phyloP scores from a whole-genome alignment of 768 basidiomycete species.

The Melanogaster broomeanus region DNA sequence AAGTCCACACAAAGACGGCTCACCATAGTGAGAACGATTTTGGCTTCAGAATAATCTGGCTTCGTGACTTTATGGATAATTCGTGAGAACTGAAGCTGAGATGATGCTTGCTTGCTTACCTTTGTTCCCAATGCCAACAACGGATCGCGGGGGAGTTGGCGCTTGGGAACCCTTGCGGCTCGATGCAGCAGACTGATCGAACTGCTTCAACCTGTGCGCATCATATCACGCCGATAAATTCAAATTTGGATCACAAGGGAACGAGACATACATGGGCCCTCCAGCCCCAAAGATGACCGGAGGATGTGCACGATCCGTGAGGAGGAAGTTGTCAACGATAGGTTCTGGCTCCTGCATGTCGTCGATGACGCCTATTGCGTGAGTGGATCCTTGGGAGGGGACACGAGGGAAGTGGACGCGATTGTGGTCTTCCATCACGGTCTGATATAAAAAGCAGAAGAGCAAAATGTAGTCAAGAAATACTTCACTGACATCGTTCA shows the following conservation, averaged over 20 bases:
- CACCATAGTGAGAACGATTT: conserved; percentile 98
- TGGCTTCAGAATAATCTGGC: conserved; percentile 97
- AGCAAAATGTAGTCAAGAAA: no score
- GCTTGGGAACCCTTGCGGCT: conserved; percentile 74
- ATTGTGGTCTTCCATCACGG: conserved; percentile 17
- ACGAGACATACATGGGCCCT: conserved; percentile 62
- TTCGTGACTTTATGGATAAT: conserved; percentile 68
- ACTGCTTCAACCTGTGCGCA: conserved; percentile 65
- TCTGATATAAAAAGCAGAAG: not conserved
- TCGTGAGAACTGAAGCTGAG: conserved; percentile 1
- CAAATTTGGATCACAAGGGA: not conserved
- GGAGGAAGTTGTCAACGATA: conserved; percentile 12
- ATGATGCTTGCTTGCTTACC: conserved; percentile 42
- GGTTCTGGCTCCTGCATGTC: conserved; percentile 25
- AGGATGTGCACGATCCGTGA: conserved; percentile 30
- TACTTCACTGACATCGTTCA: no score
- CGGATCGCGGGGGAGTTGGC: conserved; percentile 77
- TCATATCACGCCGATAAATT: not conserved
- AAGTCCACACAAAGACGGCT: conserved; percentile 8
- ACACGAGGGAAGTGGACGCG: conserved; percentile 10
- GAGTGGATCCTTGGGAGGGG: conserved; percentile 5
- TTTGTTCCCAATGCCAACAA: conserved; percentile 88
- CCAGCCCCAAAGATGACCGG: conserved; percentile 72
- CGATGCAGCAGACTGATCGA: conserved; percentile 71
- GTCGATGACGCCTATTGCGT: conserved; percentile 21